Conservation (phyloP, 1,284 basidiomycete species). For the Amylostereum chailletii region DNA sequence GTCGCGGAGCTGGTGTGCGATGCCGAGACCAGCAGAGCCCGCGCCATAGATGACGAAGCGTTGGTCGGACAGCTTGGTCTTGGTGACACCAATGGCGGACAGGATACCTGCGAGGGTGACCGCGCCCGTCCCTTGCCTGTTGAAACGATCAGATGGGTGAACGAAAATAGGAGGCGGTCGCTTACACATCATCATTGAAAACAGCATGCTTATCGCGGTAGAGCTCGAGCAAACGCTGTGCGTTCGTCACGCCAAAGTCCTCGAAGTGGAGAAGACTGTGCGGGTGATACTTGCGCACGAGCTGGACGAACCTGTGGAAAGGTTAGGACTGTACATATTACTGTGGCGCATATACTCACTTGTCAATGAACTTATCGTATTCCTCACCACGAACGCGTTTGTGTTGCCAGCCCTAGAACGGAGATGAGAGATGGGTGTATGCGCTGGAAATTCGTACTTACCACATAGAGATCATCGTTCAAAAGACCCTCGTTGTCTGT, state of each 20-base stretch:
- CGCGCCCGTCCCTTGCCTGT: slow-evolving; percentile 79
- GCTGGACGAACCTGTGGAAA: slow-evolving; percentile 30
- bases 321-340: slow-evolving; percentile 12
- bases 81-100: slow-evolving; percentile 71
- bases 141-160: background rate
- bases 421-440: background rate
- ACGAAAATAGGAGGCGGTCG: slow-evolving; percentile 4
- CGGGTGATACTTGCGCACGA: slow-evolving; percentile 35
- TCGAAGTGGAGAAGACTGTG: slow-evolving; percentile 64
- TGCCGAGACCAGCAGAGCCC: slow-evolving; percentile 78
- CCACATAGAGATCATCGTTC: slow-evolving; percentile 60
- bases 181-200: slow-evolving; percentile 77
- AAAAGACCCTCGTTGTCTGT: slow-evolving; percentile 64
- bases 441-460: slow-evolving; percentile 21
- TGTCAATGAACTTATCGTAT: slow-evolving; percentile 65
- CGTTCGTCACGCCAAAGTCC: slow-evolving; percentile 73
- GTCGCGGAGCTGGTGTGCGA: slow-evolving; percentile 64
- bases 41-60: slow-evolving; percentile 75
- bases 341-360: slow-evolving; percentile 26
- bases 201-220: slow-evolving; percentile 62
- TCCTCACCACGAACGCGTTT: slow-evolving; percentile 54
- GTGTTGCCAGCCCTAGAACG: slow-evolving; percentile 52
- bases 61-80: slow-evolving; percentile 61
- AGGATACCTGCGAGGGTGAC: slow-evolving; percentile 76
- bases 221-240: slow-evolving; percentile 58